Conservation (phyloP, 495 filamentous ascomycete genomes). For the Daldinia decipiens region DNA sequence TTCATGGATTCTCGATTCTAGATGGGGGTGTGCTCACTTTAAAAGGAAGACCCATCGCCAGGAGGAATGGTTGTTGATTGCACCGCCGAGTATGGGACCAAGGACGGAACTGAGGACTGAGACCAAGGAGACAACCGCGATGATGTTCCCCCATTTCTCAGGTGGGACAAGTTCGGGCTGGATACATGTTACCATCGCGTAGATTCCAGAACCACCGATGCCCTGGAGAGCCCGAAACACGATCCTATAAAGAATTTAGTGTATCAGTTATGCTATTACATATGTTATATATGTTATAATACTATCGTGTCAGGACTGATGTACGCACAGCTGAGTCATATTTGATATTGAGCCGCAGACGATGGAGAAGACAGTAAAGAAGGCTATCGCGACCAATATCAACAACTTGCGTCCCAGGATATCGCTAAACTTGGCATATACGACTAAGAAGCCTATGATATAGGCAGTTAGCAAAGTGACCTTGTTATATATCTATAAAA, state of each 20-base stretch:
- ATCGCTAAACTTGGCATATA: conserved; percentile 63
- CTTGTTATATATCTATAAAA: background rate
- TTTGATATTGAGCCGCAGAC: conserved; percentile 60
- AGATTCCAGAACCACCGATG: conserved; percentile 64
- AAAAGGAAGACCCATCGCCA: conserved; percentile 57
- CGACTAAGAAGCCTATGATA: conserved; percentile 58
- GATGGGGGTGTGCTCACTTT: conserved; percentile 43
- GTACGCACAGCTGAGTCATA: conserved; percentile 59
- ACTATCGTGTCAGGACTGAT: background rate
- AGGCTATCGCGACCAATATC: conserved; percentile 53
- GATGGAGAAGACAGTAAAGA: conserved; percentile 63
- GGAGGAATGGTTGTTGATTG: conserved; percentile 46
- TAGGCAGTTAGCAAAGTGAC: background rate
- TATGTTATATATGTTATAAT: too few species aligned
- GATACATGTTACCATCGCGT: conserved; percentile 61
- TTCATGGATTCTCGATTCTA: background rate
- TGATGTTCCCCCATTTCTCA: conserved; percentile 56
- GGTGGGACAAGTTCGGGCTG: conserved; percentile 59
- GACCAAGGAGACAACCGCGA: conserved; percentile 58
- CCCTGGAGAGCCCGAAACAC: conserved; percentile 66
- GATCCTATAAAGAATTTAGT: conserved; percentile 56
- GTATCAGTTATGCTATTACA: background rate
- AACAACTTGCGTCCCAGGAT: conserved; percentile 62
- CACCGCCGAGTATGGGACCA: conserved; percentile 59
- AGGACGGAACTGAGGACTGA: conserved; percentile 57